A percentile compares a stretch with the other conserved stretches of the same genome.
Conservation (phyloP, 2,329 filamentous ascomycete genomes). For the Davidsoniella eucalypti region DNA sequence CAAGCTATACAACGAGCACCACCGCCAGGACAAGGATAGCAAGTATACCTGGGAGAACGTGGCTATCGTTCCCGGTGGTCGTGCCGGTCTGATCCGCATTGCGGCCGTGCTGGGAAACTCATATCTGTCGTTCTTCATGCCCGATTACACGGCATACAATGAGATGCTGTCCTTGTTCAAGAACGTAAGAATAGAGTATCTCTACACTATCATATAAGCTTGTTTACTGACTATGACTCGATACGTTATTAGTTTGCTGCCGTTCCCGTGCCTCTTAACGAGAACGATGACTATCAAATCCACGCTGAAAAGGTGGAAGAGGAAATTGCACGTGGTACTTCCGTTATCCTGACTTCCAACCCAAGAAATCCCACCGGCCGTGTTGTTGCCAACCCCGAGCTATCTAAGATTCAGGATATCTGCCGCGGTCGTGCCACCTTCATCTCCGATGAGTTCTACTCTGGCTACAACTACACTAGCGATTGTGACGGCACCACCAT, state of each 20-base stretch:
- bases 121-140: constrained; percentile 86
- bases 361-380: constrained; percentile 87
- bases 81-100: constrained; percentile 85
- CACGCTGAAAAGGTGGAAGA: constrained; percentile 85
- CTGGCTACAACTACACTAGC: constrained; percentile 87
- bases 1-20: constrained; percentile 81
- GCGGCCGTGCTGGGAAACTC: constrained; percentile 86
- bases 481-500: constrained; percentile 83
- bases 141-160: constrained; percentile 92
- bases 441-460: constrained; percentile 94
- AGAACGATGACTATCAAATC: constrained; percentile 82
- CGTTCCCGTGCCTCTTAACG: constrained; percentile 69
- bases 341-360: constrained; percentile 87
- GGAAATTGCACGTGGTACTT: constrained; percentile 71
- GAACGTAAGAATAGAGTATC: constrained; percentile 40
- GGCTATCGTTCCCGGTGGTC: constrained; percentile 83
- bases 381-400: constrained; percentile 68
- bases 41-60: constrained; percentile 97
- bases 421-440: constrained; percentile 80
- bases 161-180: constrained; percentile 94
- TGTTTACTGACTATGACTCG: background rate
- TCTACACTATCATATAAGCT: no score
- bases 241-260: constrained; percentile 50
- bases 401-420: constrained; percentile 82
- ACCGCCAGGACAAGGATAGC: constrained; percentile 71